Base-by-base conservation (phyloP, 1,139 yeast genomes). In the Saccharomyces hybrid region DNA sequence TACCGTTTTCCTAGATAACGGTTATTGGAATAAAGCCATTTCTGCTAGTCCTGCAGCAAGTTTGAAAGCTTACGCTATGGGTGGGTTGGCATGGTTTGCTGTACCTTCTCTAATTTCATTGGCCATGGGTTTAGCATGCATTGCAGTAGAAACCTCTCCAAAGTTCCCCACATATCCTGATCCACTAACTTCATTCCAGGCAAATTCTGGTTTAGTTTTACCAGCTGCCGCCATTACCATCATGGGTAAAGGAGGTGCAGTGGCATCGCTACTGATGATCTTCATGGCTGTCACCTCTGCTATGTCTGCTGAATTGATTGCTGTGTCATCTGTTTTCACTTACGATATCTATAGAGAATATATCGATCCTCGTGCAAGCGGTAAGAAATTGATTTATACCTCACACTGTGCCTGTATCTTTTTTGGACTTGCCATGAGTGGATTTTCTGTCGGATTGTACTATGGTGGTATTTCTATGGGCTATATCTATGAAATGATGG, bases 31-130 rank as follows among this genome's bases (percentile, higher is more conserved):
- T 73, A 86, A 87, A 73, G 96, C 96, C 4, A 86, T 89, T 70
- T 91, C 95, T 50, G 87, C 96, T 11, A 78, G 84, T 59, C 95
- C 96, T 16, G 86, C 82, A 2, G 84, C 95, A 42, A 88, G 95
- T 31, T 76, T 89, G 64, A 93, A 95, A n/a, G 96, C 96, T 16
- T 89, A 90, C 69, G 83, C 88, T 34, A 72, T 88, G 61, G 96
- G 96, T 55, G 96, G 96, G n/a, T 70, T 89, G 53, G 84, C 93
- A 0, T 90, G 96, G 96, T 86, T 88, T 68, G 93, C 95, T 8
- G 84, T 89, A 60, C 96, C 96, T 42, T 85, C 85, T 75, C 78
- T 87, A 54, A 78, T 83, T 49, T 86, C 96, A 16, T 84, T 95
- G 7, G 86, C 95, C 11, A 77, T 88, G 85, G 96, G 96, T 11